Evolutionary conservation across 768 basidiomycete species (phyloP), one percentile per base, ranked within the genome.

Genomic region (Tulasnella sp.): DNA sequence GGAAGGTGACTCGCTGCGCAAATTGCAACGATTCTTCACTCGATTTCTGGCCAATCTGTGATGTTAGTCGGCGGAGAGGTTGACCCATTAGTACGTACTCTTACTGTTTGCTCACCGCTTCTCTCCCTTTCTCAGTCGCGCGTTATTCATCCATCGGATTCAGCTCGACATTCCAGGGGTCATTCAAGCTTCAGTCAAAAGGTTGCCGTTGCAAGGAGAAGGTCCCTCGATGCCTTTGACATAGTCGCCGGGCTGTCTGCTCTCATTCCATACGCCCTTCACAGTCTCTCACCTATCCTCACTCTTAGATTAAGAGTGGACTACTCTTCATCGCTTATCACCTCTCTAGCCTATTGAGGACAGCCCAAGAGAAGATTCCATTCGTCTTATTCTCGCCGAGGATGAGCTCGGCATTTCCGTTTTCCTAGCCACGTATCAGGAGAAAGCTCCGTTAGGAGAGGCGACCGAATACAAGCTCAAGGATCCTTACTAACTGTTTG

Each of bases 371-470:
- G 12, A 31, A 64, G 28, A 64, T 6, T 24, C 22, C 60, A 64
- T 64, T 9, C n/a, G n/a, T 64, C 60, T 64, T 24, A 64, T 64
- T 24, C n/a, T 64, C 28, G 31, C 60, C 90, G 82, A 81, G 1
- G 83, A 77, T 76, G 84, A 69, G 50, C 82, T 78, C 6, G 11
- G 85, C 74, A 58, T 12, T 11, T 64, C 20, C 6, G 60, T 31
- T 64, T 24, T 1, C 2, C n/a, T 64, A 24, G 31, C 31, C 24
- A 28, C 60, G 12, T 24, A 3, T 8, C 31, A 24, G n/a, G 20
- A 64, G 28, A 11, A 12, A 6, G 11, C 5, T 3, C 24, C 14
- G 14, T 2, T 14, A n/a, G 24, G 14, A 31, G 60, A 31, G 11
- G n/a, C 3, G 11, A 9, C 20, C 24, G 24, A 14, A 24, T 64